phyloP scores from a whole-genome alignment of 306 rosid genomes.

The Sesbania bispinosa region DNA sequence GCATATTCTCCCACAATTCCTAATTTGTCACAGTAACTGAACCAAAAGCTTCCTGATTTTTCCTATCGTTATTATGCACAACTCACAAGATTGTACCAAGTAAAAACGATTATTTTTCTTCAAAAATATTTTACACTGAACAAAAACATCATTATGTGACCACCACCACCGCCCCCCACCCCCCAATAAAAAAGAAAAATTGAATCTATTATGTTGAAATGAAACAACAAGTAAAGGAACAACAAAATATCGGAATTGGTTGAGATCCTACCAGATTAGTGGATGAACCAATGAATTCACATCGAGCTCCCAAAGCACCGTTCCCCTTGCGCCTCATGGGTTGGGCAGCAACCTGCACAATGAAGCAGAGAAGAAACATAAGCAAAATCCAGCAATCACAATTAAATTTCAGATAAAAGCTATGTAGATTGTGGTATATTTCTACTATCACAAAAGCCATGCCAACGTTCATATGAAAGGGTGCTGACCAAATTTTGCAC shows the following conservation, averaged over 20 bases:
- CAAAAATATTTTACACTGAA: no score
- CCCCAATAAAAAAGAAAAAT: no score
- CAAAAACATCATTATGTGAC: not conserved
- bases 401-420: not conserved
- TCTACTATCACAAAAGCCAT: no score
- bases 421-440: no score
- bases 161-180: no score
- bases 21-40: not conserved
- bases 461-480: not conserved
- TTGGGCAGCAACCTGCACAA: conserved; percentile 56
- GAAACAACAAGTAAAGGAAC: not conserved
- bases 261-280: conserved; percentile 67
- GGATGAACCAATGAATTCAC: conserved; percentile 83
- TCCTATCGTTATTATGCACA: not conserved
- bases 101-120: not conserved
- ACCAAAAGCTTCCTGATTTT: not conserved
- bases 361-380: not conserved
- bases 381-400: not conserved
- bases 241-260: not conserved
- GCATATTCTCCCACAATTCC: not conserved
- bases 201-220: not conserved
- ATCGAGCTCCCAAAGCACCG: conserved; percentile 85
- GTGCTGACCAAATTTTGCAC: conserved; percentile 53
- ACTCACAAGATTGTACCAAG: not conserved
- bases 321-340: conserved; percentile 67